Base-by-base conservation (phyloP, 352 stramenopile species). In the Phytophthora pisi region DNA sequence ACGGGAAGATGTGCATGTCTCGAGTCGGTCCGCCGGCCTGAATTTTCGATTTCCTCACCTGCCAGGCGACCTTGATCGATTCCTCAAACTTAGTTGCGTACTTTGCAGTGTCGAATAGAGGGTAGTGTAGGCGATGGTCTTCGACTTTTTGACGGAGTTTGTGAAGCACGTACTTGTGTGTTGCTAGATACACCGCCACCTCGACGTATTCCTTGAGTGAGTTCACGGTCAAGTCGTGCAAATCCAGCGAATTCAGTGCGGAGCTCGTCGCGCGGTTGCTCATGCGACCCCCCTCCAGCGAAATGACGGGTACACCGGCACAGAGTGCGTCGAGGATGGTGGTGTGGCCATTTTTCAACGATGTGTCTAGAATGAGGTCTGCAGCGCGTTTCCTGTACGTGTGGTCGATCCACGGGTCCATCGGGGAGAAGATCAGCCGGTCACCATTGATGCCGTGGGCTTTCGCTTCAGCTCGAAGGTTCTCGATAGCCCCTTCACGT, bases 331-430 rank as follows among this genome's bases (percentile, higher is more conserved):
- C 89, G 20, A 94, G 57, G 24, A 91, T 67, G 9, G 89, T 95
- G 13, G 87, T 96, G 68, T 96, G 89, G 0, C 87, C 89, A 51
- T 95, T 96, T 67, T 95, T 95, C 10, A 91, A 60, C n/a, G 81
- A 61, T 2, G 89, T 96, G 53, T 97, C 89, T 7, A 97, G 82
- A 13, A 92, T 60, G 6, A 97, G 47, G 34, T 97, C 86, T 1
- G 86, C 81, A 1, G 67, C 73, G 36, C 84, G 84, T 49, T 97
- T 97, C 13, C 66, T 64, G 57, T 86, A 72, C 3, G 84, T 90
- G 61, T 97, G 89, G 20, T 93, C 74, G 23, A 97, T 84, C 88
- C 88, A 97, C 18, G 86, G 79, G 42, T 68, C 66, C 5, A 91
- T 57, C 0, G 78, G 49, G 1, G 81, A 80, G 38, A 91, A 92